phyloP scores from a whole-genome alignment of 192 early-diverging fungal genomes.

The Mortierella hygrophila region DNA sequence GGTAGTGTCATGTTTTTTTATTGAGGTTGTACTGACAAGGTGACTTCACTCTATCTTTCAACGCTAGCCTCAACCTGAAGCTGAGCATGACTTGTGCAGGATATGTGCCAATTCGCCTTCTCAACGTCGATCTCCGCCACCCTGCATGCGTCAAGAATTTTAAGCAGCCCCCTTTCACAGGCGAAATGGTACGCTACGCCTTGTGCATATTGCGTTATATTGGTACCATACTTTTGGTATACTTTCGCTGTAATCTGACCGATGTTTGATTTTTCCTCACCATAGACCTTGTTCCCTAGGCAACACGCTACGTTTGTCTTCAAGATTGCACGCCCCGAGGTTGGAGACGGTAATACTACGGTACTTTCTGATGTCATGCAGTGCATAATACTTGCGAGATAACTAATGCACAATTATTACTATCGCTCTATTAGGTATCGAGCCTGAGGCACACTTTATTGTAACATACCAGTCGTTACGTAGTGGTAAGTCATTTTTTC shows the following conservation, averaged over 20 bases:
- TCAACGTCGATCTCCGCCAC: slow-evolving; percentile 57
- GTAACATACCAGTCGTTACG: slow-evolving; percentile 63
- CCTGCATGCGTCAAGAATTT: slow-evolving; percentile 32
- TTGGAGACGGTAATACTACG: slow-evolving; percentile 46
- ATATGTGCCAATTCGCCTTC: slow-evolving; percentile 62
- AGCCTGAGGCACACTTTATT: slow-evolving; percentile 63
- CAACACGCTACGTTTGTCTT: slow-evolving; percentile 70
- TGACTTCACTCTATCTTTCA: not conserved
- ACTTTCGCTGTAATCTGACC: not conserved
- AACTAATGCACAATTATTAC: not conserved
- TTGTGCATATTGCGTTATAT: not conserved
- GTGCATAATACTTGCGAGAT: not conserved
- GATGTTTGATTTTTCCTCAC: not conserved
- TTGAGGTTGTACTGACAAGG: not conserved
- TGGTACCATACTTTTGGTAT: not conserved
- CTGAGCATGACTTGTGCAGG: slow-evolving; percentile 63
- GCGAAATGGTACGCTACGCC: slow-evolving; percentile 41
- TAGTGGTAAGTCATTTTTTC: slow-evolving; percentile 50
- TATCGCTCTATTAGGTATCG: not conserved
- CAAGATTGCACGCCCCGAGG: slow-evolving; percentile 57
- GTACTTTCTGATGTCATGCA: not conserved
- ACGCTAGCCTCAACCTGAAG: slow-evolving; percentile 58
- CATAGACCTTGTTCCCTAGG: slow-evolving; percentile 66
- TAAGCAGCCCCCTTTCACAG: slow-evolving; percentile 47
- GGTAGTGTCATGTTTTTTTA: not conserved